These are phyloP conservation scores for Colletotrichum sp. DNA, from an alignment of 2,329 filamentous ascomycete genomes.

Conservation along the genomic window DNA sequence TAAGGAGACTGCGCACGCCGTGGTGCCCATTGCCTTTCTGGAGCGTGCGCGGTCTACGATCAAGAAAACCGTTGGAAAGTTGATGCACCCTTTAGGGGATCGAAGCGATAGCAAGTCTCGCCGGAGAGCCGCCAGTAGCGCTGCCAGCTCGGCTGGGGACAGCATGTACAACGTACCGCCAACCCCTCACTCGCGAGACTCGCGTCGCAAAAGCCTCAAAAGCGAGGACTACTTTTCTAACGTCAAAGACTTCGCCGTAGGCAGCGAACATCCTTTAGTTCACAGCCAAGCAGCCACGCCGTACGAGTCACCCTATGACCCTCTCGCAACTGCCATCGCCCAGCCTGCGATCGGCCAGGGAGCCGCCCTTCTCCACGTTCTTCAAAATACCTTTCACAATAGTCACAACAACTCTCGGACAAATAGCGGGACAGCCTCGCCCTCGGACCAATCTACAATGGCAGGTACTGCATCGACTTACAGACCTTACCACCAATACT, in stretches of 20 bases:
- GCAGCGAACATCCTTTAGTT: slow-evolving; percentile 71
- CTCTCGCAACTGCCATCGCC: slow-evolving; percentile 38
- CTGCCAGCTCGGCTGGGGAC: slow-evolving; percentile 68
- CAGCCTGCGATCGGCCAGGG: slow-evolving; percentile 2
- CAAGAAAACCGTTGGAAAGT: slow-evolving; percentile 69
- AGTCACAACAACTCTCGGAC: background rate
- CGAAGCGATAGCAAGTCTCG: slow-evolving; percentile 60
- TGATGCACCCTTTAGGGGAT: slow-evolving; percentile 64
- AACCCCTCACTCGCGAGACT: slow-evolving; percentile 57
- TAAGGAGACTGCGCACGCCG: slow-evolving; percentile 86
- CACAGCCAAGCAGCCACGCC: slow-evolving; percentile 78
- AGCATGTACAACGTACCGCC: slow-evolving; percentile 51
- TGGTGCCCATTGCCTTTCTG: slow-evolving; percentile 86
- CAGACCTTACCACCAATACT: slow-evolving; percentile 43
- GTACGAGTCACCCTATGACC: slow-evolving; percentile 51
- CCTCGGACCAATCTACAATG: slow-evolving; percentile 15
- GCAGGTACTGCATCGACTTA: slow-evolving; percentile 21
- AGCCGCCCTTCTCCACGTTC: background rate
- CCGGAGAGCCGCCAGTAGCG: slow-evolving; percentile 65
- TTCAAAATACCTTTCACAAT: background rate
- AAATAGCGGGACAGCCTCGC: slow-evolving; percentile 12
- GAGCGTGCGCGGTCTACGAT: slow-evolving; percentile 84
- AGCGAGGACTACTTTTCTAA: slow-evolving; percentile 59
- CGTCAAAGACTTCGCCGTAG: slow-evolving; percentile 37
- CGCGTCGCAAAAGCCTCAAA: slow-evolving; percentile 59